Evolutionary conservation across 257 asterid species (phyloP).

Genomic region (Ligustrum vulgare): DNA sequence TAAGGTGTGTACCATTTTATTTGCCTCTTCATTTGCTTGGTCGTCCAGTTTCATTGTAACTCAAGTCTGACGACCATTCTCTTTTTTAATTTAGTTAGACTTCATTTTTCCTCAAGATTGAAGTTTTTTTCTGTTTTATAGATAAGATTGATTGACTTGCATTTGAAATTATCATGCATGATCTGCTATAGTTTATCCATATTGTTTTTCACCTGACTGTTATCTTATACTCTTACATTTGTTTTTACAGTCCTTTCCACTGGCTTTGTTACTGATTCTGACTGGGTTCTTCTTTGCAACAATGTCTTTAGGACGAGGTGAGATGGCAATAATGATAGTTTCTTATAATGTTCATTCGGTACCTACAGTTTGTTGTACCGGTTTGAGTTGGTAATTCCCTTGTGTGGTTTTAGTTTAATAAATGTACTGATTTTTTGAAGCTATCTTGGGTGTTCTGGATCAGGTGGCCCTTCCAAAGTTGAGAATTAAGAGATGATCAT

Average conservation of each 20-base stretch:
- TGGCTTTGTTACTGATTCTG: slow-evolving; percentile 62
- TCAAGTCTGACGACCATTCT: neutral
- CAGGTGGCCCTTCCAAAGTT: neutral
- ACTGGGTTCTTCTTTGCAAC: slow-evolving; percentile 58
- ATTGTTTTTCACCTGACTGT: neutral
- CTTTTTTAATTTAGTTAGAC: neutral
- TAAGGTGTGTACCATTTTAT: no score
- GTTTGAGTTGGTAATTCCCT: neutral
- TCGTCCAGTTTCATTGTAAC: neutral
- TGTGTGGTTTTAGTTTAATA: neutral
- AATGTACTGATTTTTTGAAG: slow-evolving; percentile 1
- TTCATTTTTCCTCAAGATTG: neutral
- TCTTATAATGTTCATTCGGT: slow-evolving; percentile 15
- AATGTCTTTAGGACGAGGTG: slow-evolving; percentile 71
- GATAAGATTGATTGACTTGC: neutral
- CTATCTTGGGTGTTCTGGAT: slow-evolving; percentile 1
- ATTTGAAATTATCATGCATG: neutral
- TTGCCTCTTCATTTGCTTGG: no score
- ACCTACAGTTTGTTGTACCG: slow-evolving; percentile 7
- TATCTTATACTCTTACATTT: slow-evolving; percentile 10
- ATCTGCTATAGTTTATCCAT: slow-evolving; percentile 11
- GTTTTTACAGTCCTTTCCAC: slow-evolving; percentile 73
- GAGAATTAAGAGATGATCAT: slow-evolving; percentile 5
- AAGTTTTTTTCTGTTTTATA: neutral
- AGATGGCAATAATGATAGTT: slow-evolving; percentile 28